A percentile compares a stretch with the other conserved stretches of the same genome.
Conservation (phyloP, 352 stramenopile genomes). For the Phytophthora capsici region DNA sequence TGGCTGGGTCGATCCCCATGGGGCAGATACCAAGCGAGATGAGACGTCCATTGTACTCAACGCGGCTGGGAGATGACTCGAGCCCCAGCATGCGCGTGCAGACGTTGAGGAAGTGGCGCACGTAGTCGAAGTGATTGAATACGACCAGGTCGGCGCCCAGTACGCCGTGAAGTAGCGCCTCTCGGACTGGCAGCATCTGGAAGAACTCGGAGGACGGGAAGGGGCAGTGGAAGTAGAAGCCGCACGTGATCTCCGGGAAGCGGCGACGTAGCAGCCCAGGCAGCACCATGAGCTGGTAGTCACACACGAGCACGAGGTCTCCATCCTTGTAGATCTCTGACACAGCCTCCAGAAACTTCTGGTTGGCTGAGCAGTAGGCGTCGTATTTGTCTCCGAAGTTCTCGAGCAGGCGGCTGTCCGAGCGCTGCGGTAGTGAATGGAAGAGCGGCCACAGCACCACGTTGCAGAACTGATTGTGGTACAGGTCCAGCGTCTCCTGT, state of each 20-base stretch:
- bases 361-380: conserved; percentile 88
- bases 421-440: conserved; percentile 86
- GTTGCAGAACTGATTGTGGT: conserved; percentile 92
- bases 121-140: conserved; percentile 93
- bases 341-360: conserved; percentile 84
- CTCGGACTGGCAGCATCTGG: conserved; percentile 85
- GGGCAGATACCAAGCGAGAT: conserved; percentile 89
- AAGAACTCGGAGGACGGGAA: conserved; percentile 93
- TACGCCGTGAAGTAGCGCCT: conserved; percentile 81
- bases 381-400: conserved; percentile 91
- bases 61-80: conserved; percentile 83
- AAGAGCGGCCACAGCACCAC: conserved; percentile 92
- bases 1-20: conserved; percentile 89
- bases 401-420: conserved; percentile 70
- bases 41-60: conserved; percentile 89
- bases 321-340: conserved; percentile 87
- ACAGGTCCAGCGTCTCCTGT: conserved; percentile 81
- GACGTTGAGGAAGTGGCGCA: conserved; percentile 86
- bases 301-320: conserved; percentile 88
- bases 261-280: conserved; percentile 76
- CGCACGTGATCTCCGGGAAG: conserved; percentile 81
- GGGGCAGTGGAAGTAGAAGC: conserved; percentile 91
- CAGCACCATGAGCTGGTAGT: conserved; percentile 91
- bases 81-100: conserved; percentile 89
- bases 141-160: conserved; percentile 87